Evolutionary conservation across 805 yeast species (phyloP), one percentile per base, ranked within the genome.

Genomic region (Suhomyces sp.): DNA sequence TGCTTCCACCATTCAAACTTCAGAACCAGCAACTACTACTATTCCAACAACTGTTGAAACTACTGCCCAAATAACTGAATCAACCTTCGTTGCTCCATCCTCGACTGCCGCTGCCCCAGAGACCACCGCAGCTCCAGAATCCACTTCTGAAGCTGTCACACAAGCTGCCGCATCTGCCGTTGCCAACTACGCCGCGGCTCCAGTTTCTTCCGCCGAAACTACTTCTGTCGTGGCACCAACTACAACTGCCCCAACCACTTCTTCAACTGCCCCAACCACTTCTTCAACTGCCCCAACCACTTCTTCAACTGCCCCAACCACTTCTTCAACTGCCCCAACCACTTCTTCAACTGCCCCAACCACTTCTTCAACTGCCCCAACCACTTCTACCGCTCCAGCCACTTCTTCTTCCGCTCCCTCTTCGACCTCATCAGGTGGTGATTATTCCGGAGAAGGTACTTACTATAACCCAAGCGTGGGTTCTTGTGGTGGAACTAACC

Each of bases 401-500:
- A 13, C 61, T 27, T 36, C 63, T 15, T n/a, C 56, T 9, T 42
- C 58, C 36, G 42, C 56, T 23, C 41, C 54, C 15, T 27, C 53
- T 10, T 24, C 45, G 12, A 24, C 49, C 9, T 33, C 57, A 33
- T 46, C 57, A 9, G 57, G 63, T 26, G 51, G 47, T 7, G 52
- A 55, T 10, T 61, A 54, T 55, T 47, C 69, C 2, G 84, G 84
- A 44, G 65, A 79, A 54, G 85, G 83, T 50, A 81, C 85, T 29
- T 81, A 66, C 65, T 81, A 78, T 62, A 61, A 63, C 29, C 72
- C 79, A 19, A 74, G 74, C 5, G 60, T 68, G 46, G 87, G 86
- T 52, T 82, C 86, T 23, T 84, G 87, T 68, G 88, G 88, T 42
- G 54, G 59, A 44, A 62, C 72, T 55, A 76, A 68, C 69, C 50